Conservation (phyloP, 1,284 basidiomycete genomes). For the Anthracocystis walkeri region DNA sequence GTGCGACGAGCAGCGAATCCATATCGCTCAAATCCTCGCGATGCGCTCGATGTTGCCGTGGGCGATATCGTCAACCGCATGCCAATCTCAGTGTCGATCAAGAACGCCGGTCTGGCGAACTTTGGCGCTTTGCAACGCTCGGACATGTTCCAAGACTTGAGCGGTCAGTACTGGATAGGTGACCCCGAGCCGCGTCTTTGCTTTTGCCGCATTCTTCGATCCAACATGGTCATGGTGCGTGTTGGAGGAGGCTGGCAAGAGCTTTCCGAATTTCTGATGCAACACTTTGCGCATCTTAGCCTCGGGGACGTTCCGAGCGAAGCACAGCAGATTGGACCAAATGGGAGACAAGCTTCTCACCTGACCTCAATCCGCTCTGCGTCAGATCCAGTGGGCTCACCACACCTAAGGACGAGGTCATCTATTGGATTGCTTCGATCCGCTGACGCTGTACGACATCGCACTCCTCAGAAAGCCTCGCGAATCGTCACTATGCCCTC, state of each 20-base stretch:
- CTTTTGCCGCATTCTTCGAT: constrained; percentile 66
- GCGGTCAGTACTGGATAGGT: constrained; percentile 64
- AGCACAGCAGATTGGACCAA: neutral
- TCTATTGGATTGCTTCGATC: constrained; percentile 21
- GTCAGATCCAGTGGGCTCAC: constrained; percentile 24
- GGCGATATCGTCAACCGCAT: constrained; percentile 89
- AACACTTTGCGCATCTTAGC: constrained; percentile 46
- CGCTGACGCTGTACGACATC: neutral
- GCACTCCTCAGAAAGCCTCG: constrained; percentile 5
- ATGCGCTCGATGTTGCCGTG: constrained; percentile 89
- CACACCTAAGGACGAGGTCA: constrained; percentile 13
- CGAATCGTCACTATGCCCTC: constrained; percentile 35
- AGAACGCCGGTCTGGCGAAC: constrained; percentile 15
- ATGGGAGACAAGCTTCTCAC: neutral
- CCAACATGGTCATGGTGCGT: constrained; percentile 67
- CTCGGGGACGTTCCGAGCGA: neutral
- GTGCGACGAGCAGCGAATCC: constrained; percentile 59
- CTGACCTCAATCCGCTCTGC: constrained; percentile 36
- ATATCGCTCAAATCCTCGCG: constrained; percentile 86
- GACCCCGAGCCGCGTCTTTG: constrained; percentile 63
- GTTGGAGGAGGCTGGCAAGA: constrained; percentile 69
- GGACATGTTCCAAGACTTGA: constrained; percentile 31
- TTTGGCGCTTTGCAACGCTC: neutral
- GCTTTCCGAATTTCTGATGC: constrained; percentile 57
- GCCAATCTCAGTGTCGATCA: constrained; percentile 73